Base-by-base conservation (phyloP, 23 red algal genomes). In the Gracilariopsis chorda region DNA sequence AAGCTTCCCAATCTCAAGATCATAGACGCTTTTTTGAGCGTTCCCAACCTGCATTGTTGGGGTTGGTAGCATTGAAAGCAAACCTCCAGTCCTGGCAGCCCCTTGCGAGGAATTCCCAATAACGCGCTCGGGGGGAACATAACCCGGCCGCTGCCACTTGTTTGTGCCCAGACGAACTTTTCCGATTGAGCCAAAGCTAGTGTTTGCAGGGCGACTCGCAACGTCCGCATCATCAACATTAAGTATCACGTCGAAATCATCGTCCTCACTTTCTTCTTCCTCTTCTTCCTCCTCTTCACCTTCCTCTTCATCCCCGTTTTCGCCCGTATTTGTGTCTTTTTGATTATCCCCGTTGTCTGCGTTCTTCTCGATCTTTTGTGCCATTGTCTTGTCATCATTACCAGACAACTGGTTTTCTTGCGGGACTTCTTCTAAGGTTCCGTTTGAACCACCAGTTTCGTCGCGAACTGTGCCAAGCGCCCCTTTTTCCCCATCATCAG, bases 1-100 rank as follows among this genome's bases (percentile, higher is more conserved):
- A 12, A 96, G 88, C 45, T 94, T 90, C 30, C 89, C 97, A 86
- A 99, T 88, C 69, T 99, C 97, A 12, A 94, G 48, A 73, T 99
- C 97, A 81, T 96, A 99, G 34, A 99, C 88, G 46, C 84, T 92
- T 64, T 90, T 90, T 46, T 95, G 90, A 44, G 81, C 65, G 19
- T 52, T 57, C 2, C 77, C 82, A 19, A 98, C 48, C 32, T 91
- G 80, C 90, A 94, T 76, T 6, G 95, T 98, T 20, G 95, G 95
- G 14, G 86, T 84, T 27, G 95, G 91, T 21, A 98, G 51, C 91
- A 98, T 94, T 27, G 90, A 69, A 7, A 94, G 53, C 10, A 98
- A 37, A 35, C 88, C 88, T 42, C 75, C 88, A 8, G 88, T 39
- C 42, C 88, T 70, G n/a, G 60, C 88, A 24, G 80, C 48, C 7